Base-by-base conservation (phyloP, 768 basidiomycete genomes). In the Pleurotus djamor region DNA sequence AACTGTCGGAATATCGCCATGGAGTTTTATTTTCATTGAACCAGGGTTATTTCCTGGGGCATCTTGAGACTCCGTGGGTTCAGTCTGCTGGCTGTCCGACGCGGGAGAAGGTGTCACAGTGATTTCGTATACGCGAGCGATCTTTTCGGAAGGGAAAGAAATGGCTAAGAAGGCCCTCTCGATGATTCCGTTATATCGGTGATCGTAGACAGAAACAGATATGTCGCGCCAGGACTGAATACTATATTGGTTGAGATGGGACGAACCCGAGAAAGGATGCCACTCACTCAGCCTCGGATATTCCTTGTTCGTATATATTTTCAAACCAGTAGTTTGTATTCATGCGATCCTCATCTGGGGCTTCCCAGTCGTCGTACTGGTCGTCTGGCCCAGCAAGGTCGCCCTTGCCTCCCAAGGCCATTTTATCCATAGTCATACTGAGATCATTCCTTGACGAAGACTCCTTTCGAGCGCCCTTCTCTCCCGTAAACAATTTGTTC, bases 271-370 rank as follows among this genome's bases (percentile, higher is more conserved):
- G 21, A 28, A 28, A 28, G 21, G 21, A 28, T 28, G 21, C 21
- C 21, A 65, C 84, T 74, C 67, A 92, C 91, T 83, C 81, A 47
- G 66, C 66, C 49, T 72, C 68, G 0, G 76, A 63, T 14, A 85
- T 74, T n/a, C 80, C 74, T 56, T 81, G 78, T 12, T 79, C 75
- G 56, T 77, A 70, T 13, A 93, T 62, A 52, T 72, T 78, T 63
- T 92, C 84, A 71, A 88, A 83, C 91, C 91, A 93, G 66, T 84
- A 89, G 0, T 85, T 77, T 1, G 88, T 82, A 55, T 83, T 84
- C 84, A 91, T 87, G 60, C 85, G 78, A 4, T 83, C 84, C 65
- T 87, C 49, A 80, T 59, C 87, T 85, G 16, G 78, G 74, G 0
- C 80, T 74, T 9, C 73, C 66, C 1, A 76, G 59, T 12, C 54